These are phyloP conservation scores for Penicillium paneum DNA, from an alignment of 2,329 filamentous ascomycete species.

Conservation along the genomic window DNA sequence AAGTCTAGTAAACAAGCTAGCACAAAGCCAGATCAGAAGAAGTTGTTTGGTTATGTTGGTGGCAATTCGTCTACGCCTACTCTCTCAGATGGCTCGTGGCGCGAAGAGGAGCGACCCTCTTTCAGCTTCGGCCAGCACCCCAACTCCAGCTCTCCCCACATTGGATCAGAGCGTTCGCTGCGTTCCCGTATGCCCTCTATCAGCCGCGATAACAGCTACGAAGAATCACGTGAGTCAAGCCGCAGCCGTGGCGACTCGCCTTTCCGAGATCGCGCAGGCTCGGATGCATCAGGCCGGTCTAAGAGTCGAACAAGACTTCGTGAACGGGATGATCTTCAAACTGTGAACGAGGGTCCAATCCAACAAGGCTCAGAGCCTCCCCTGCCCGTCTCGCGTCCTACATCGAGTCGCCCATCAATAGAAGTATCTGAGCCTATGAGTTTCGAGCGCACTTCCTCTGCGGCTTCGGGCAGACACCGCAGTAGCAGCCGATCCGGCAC, in stretches of 20 bases:
- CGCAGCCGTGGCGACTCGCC: slow-evolving; percentile 38
- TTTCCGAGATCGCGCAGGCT: slow-evolving; percentile 53
- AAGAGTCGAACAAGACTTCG: slow-evolving; percentile 52
- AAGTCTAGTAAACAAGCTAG: slow-evolving; percentile 37
- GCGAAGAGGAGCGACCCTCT: slow-evolving; percentile 35
- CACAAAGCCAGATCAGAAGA: slow-evolving; percentile 36
- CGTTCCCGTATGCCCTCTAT: slow-evolving; percentile 29
- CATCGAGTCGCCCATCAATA: slow-evolving; percentile 38
- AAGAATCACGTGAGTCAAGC: slow-evolving; percentile 36
- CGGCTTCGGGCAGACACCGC: slow-evolving; percentile 39
- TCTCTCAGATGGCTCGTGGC: slow-evolving; percentile 34
- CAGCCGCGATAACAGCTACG: slow-evolving; percentile 31
- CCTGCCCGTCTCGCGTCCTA: slow-evolving; percentile 28
- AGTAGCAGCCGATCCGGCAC: slow-evolving; percentile 39
- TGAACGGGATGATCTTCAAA: slow-evolving; percentile 55
- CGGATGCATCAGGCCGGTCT: slow-evolving; percentile 53
- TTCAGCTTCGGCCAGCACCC: slow-evolving; percentile 34
- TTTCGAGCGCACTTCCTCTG: slow-evolving; percentile 40
- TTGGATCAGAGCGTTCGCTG: slow-evolving; percentile 29
- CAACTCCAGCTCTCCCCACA: slow-evolving; percentile 40
- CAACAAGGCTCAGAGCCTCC: slow-evolving; percentile 26
- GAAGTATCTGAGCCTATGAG: slow-evolving; percentile 29
- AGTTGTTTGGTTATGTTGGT: slow-evolving; percentile 42
- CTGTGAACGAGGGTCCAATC: slow-evolving; percentile 48
- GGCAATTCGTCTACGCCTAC: slow-evolving; percentile 38